Base-by-base conservation (phyloP, 768 basidiomycete genomes). In the Boletus huronensis region DNA sequence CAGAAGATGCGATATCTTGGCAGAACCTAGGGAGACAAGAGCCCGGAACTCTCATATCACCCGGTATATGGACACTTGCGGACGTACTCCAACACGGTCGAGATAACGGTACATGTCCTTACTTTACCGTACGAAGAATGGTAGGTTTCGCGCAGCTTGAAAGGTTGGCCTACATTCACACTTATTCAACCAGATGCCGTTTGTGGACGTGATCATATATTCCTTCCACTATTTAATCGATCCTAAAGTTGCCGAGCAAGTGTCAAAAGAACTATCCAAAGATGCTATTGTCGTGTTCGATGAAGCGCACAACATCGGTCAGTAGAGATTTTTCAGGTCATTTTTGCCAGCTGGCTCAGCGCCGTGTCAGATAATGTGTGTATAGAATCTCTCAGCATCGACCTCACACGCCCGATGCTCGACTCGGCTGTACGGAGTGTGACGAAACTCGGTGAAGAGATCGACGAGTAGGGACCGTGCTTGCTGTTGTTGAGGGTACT, bases 231-330 rank as follows among this genome's bases (percentile, higher is more conserved):
- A 99, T 70, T 79, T 99, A 29, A 82, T 99, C 29, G 97, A 99
- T 74, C 97, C 97, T 2, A 99, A 99, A 72, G 95, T 99, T 39
- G 97, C 97, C 0, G 97, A 98, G 63, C 95, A 98, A 74, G 97
- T 99, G 14, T 98, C 97, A 2, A 95, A 93, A 66, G 97, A 99
- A 70, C 79, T 99, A 74, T 91, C 90, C 8, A 98, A 98, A 65
- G 97, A 99, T 69, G 88, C 93, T 29, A 99, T 99, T 50, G 94
- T 99, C 36, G 97, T 99, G 2, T 99, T 99, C 65, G 97, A 99
- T 65, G 97, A 99, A 68, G 97, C 97, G 16, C 97, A 99, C 72
- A 99, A 99, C 69, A 99, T 99, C 48, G 95, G 95, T 94, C 62
- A 53, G 79, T 59, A 26, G 47, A 50, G 36, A 36, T 51, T 32